Evolutionary conservation across 2,329 filamentous ascomycete genomes (phyloP), one percentile per base, ranked within the genome.

Genomic region (Rhexocercosporidium sp.): DNA sequence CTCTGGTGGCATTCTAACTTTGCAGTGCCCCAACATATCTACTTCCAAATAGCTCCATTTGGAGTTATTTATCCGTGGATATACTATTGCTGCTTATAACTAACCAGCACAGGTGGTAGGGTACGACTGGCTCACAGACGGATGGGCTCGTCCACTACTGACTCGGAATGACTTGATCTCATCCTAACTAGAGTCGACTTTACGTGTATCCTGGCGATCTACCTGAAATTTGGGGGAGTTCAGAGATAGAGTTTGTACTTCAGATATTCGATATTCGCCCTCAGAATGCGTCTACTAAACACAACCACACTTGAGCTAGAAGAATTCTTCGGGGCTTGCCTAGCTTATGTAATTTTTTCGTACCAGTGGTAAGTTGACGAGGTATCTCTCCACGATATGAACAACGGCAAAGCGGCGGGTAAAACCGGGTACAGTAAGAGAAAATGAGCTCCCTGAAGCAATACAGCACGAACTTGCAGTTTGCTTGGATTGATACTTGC

Each of bases 351-450:
- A 1, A 78, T 78, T 3, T 68, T 79, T 7, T 78, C 77, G 3
- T 77, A 79, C 60, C 74, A 69, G 11, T 78, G 77, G 77, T 70
- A 68, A 11, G 59, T 70, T 1, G 76, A 72, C 1, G 77, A 79
- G 66, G 74, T 78, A 11, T 64, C 72, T 0, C 73, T 76, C 49
- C 54, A 70, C 25, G 75, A 78, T 34, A 71, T 76, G 41, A 34
- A 47, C 16, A 22, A 27, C 12, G 65, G 67, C 2, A 76, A 77
- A 64, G 75, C 78, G 2, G 44, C 63, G 16, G 22, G 54, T 16
- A 53, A 34, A 29, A 27, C 51, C 7, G 61, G 64, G 25, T 54
- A 41, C 22, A 14, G 7, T 6, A 57, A 62, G 59, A 44, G 56
- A 22, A 41, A 8, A 16, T 31, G 16, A 37, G 49, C 25, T 65